Evolutionary conservation across 2,329 filamentous ascomycete genomes (phyloP).

Genomic region (Cladosporium sp.): DNA sequence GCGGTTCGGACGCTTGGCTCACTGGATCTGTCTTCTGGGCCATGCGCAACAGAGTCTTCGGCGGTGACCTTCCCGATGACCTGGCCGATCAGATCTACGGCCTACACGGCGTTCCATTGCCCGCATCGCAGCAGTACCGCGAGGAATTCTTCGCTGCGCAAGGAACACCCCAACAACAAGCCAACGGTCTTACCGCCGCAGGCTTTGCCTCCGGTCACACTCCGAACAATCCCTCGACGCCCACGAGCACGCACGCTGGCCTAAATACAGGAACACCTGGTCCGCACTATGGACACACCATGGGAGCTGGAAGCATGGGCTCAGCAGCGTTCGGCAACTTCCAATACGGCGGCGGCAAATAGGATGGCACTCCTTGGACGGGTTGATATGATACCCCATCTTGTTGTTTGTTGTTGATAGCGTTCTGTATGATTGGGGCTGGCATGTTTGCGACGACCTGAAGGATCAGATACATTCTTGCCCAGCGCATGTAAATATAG

Average conservation of each 20-base stretch:
- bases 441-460: background rate
- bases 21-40: conserved; percentile 96
- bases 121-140: conserved; percentile 55
- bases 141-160: conserved; percentile 47
- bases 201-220: conserved; percentile 42
- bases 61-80: conserved; percentile 72
- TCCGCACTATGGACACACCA: conserved; percentile 19
- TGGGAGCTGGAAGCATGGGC: conserved; percentile 59
- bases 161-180: conserved; percentile 36
- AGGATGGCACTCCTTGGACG: conserved; percentile 9
- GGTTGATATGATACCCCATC: conserved; percentile 14
- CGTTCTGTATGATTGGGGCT: conserved; percentile 3
- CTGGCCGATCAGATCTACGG: conserved; percentile 94
- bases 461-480: background rate
- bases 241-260: conserved; percentile 57
- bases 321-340: conserved; percentile 77
- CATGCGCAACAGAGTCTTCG: conserved; percentile 84
- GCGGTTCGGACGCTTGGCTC: conserved; percentile 87
- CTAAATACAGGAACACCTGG: conserved; percentile 36
- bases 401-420: conserved; percentile 13
- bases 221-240: conserved; percentile 63
- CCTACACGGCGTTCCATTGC: conserved; percentile 62
- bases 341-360: conserved; percentile 30
- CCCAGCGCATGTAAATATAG: conserved; percentile 8
- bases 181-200: conserved; percentile 26